phyloP scores from a whole-genome alignment of 2,329 filamentous ascomycete genomes.

The Neofusicoccum parvum region DNA sequence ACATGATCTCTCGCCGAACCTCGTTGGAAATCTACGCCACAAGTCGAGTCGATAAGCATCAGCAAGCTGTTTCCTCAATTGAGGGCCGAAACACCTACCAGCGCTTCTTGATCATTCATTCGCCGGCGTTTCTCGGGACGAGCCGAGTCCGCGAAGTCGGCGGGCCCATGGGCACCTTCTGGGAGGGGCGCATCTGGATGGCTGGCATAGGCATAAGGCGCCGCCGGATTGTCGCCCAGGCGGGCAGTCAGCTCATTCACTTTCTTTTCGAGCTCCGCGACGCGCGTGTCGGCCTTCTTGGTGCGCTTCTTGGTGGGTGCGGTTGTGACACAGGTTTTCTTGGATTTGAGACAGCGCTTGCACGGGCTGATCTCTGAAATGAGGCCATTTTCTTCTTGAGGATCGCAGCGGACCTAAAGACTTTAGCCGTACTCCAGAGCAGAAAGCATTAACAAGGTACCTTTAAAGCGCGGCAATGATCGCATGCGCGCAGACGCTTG shows the following conservation, averaged over 20 bases:
- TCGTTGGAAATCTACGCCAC: constrained; percentile 23
- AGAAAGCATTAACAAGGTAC: background rate
- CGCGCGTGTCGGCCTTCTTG: constrained; percentile 88
- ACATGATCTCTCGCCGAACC: constrained; percentile 29
- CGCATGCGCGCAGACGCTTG: constrained; percentile 19
- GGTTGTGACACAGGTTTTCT: constrained; percentile 51
- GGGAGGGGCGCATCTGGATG: background rate
- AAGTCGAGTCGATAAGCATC: background rate
- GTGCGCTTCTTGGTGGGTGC: constrained; percentile 76
- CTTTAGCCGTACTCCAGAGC: background rate
- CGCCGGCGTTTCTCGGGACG: constrained; percentile 20
- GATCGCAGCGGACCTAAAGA: constrained; percentile 69
- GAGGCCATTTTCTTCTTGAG: constrained; percentile 66
- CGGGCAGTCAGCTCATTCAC: constrained; percentile 86
- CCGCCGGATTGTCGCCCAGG: constrained; percentile 54
- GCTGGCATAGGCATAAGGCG: background rate
- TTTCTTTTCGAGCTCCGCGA: constrained; percentile 89
- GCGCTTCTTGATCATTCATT: background rate
- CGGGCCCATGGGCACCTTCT: background rate
- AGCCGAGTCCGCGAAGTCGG: constrained; percentile 4
- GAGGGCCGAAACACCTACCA: background rate
- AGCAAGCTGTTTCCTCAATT: background rate
- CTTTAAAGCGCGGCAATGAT: constrained; percentile 23
- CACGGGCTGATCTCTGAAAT: constrained; percentile 53
- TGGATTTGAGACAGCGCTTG: constrained; percentile 73